These are phyloP conservation scores for Heimioporus sp. DNA, from an alignment of 768 basidiomycete species.

Conservation along the genomic window DNA sequence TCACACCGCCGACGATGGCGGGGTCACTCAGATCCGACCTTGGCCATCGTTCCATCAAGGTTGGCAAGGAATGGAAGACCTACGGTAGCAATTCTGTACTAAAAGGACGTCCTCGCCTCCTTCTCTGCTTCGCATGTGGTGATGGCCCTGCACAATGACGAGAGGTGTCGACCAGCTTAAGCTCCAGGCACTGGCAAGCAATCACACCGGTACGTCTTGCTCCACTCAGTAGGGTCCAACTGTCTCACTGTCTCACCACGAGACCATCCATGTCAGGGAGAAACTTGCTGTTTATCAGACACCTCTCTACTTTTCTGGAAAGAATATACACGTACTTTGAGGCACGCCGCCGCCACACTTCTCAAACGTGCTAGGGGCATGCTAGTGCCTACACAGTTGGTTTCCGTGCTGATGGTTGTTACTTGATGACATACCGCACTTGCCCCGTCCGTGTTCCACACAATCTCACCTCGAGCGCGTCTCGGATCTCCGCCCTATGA, in stretches of 20 bases:
- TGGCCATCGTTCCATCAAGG: constrained; percentile 10
- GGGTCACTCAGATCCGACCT: constrained; percentile 1
- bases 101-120: neutral
- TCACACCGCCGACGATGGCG: neutral
- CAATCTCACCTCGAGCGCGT: constrained; percentile 1
- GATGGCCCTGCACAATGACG: constrained; percentile 1
- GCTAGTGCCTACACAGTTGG: neutral
- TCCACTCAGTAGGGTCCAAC: neutral
- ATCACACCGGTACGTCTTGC: neutral
- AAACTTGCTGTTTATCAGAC: neutral
- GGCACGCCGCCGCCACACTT: neutral
- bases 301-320: neutral
- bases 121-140: constrained; percentile 18
- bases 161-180: neutral
- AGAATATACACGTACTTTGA: neutral
- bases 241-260: constrained; percentile 3
- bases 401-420: neutral
- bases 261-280: neutral
- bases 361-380: neutral
- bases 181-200: neutral
- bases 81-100: neutral
- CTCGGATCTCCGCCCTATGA: constrained; percentile 3
- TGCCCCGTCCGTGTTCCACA: constrained; percentile 10
- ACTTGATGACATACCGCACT: constrained; percentile 1
- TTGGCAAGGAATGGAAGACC: constrained; percentile 16